Evolutionary conservation across 495 filamentous ascomycete genomes (phyloP).

Genomic region (Aspergillus diversus): DNA sequence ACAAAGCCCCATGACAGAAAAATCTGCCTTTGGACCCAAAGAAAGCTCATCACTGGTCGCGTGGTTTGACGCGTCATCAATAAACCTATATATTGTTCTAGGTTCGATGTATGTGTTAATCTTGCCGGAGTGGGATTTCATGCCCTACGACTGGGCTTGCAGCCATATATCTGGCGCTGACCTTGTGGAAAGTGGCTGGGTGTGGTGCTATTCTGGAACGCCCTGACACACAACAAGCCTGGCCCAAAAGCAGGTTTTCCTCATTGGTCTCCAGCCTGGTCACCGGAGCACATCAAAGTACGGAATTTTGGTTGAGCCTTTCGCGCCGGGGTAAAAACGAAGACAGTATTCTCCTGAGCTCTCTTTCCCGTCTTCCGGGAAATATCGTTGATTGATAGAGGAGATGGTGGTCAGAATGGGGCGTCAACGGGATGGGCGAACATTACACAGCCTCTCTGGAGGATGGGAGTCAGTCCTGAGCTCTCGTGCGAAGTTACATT

Average conservation of each 20-base stretch:
- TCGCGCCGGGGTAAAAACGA: too few species aligned
- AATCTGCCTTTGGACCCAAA: background rate
- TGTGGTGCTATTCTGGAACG: background rate
- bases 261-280: background rate
- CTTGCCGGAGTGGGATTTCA: background rate
- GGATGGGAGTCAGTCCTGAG: background rate
- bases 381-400: background rate
- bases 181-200: background rate
- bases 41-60: background rate
- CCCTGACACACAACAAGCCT: background rate
- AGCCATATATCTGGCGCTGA: background rate
- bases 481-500: background rate
- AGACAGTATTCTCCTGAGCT: background rate
- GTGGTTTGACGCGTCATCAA: conserved; percentile 4
- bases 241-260: background rate
- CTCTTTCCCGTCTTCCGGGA: background rate
- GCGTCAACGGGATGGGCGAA: conserved; percentile 15
- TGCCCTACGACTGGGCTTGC: background rate
- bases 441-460: conserved; percentile 8
- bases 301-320: too few species aligned
- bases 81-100: background rate
- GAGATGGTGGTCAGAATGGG: conserved; percentile 22
- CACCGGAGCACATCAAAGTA: background rate
- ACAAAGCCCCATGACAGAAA: background rate
- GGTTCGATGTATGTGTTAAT: background rate